Conservation (phyloP, 257 asterid genomes). For the Solanum lycopersicoides region DNA sequence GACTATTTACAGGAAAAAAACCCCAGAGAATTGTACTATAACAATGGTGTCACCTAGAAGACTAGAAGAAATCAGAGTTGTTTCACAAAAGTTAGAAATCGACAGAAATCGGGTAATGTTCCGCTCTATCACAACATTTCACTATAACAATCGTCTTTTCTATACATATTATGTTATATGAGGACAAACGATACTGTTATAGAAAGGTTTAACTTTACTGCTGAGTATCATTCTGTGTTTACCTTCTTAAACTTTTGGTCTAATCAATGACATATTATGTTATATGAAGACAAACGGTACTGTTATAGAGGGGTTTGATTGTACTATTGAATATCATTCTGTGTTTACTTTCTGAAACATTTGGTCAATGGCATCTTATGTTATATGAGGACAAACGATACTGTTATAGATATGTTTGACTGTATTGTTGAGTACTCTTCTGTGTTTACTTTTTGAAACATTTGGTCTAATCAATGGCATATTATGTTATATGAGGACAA, state of each 20-base stretch:
- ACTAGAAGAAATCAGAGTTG: conserved; percentile 32
- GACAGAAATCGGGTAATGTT: conserved; percentile 39
- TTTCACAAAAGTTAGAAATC: conserved; percentile 11
- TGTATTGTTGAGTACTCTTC: neutral
- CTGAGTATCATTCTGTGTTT: neutral
- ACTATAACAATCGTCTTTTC: neutral
- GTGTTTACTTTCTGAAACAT: neutral
- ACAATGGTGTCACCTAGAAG: conserved; percentile 12
- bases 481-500: neutral
- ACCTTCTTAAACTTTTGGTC: neutral
- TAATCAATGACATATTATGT: neutral
- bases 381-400: neutral
- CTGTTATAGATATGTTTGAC: neutral
- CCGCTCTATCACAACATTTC: neutral
- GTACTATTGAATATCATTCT: neutral
- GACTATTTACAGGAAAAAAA: conserved; percentile 31
- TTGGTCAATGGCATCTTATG: neutral
- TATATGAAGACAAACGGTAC: neutral
- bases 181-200: neutral
- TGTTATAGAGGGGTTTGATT: neutral
- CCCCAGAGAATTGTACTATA: conserved; percentile 29
- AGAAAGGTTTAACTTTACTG: neutral
- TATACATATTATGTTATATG: neutral
- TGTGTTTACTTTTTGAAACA: neutral
- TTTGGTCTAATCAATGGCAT: neutral